phyloP scores from a whole-genome alignment of 2,329 filamentous ascomycete species.

The Arthroderma uncinatum region DNA sequence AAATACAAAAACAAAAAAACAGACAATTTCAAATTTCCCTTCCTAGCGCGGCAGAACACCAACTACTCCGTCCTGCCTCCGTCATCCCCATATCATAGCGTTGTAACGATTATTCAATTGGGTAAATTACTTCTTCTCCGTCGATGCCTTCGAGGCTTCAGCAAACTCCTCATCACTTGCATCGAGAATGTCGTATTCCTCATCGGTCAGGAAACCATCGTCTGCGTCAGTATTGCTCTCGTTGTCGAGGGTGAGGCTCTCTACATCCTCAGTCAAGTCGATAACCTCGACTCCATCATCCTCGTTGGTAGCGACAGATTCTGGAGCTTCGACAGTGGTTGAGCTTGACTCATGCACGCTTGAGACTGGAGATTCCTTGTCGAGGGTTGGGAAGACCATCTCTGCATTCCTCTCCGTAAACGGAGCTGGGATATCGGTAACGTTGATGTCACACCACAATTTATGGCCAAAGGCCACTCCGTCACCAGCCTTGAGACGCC shows the following conservation, averaged over 20 bases:
- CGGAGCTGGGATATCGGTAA: constrained; percentile 28
- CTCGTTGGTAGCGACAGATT: constrained; percentile 39
- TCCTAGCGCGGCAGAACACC: background rate
- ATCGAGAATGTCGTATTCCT: constrained; percentile 95
- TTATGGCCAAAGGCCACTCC: constrained; percentile 82
- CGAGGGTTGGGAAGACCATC: constrained; percentile 95
- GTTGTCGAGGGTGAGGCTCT: constrained; percentile 44
- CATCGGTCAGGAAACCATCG: constrained; percentile 76
- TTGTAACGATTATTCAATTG: background rate
- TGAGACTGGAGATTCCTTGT: constrained; percentile 77
- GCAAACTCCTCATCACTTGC: constrained; percentile 80
- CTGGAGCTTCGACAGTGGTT: constrained; percentile 27
- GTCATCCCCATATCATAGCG: background rate
- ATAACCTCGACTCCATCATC: constrained; percentile 12
- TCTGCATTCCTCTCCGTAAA: constrained; percentile 19
- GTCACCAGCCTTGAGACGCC: constrained; percentile 75
- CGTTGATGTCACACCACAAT: constrained; percentile 85
- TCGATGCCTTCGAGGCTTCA: constrained; percentile 27
- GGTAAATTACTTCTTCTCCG: constrained; percentile 3
- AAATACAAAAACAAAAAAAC: background rate
- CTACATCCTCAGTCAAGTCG: constrained; percentile 45
- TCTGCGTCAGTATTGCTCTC: constrained; percentile 40
- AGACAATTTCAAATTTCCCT: background rate
- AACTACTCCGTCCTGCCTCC: background rate
- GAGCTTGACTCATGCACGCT: constrained; percentile 56